Evolutionary conservation across 2,329 filamentous ascomycete genomes (phyloP).

Genomic region (Immersiporthe knoxdaviesiana): DNA sequence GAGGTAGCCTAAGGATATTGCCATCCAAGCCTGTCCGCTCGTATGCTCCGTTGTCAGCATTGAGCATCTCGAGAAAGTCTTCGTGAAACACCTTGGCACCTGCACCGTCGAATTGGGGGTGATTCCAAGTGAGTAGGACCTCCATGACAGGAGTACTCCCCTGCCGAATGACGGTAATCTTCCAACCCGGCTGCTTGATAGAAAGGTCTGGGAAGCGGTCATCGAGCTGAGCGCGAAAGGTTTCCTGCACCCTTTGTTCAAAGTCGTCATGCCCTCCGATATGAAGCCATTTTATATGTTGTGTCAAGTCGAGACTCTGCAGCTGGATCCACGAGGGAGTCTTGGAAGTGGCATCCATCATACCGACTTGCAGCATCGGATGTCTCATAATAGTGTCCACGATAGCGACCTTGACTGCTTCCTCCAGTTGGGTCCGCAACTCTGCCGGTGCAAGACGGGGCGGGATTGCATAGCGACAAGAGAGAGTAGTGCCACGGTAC

Average conservation of each 20-base stretch:
- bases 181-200: constrained; percentile 28
- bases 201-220: constrained; percentile 28
- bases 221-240: constrained; percentile 28
- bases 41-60: constrained; percentile 29
- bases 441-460: constrained; percentile 23
- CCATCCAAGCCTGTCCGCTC: constrained; percentile 33
- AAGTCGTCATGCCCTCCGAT: constrained; percentile 22
- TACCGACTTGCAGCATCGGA: constrained; percentile 31
- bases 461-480: constrained; percentile 31
- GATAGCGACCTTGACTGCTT: constrained; percentile 26
- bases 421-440: constrained; percentile 25
- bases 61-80: constrained; percentile 37
- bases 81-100: constrained; percentile 30
- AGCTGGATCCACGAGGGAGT: constrained; percentile 31
- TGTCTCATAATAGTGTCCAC: constrained; percentile 31
- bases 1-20: constrained; percentile 33
- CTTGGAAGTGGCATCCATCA: constrained; percentile 27
- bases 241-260: constrained; percentile 17
- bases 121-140: constrained; percentile 30
- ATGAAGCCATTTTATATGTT: constrained; percentile 29
- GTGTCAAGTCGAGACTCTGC: constrained; percentile 28
- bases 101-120: constrained; percentile 23
- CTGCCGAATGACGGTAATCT: constrained; percentile 28
- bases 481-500: constrained; percentile 30
- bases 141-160: constrained; percentile 26